Base-by-base conservation (phyloP, 352 stramenopile genomes). In the Pythium periplocum region DNA sequence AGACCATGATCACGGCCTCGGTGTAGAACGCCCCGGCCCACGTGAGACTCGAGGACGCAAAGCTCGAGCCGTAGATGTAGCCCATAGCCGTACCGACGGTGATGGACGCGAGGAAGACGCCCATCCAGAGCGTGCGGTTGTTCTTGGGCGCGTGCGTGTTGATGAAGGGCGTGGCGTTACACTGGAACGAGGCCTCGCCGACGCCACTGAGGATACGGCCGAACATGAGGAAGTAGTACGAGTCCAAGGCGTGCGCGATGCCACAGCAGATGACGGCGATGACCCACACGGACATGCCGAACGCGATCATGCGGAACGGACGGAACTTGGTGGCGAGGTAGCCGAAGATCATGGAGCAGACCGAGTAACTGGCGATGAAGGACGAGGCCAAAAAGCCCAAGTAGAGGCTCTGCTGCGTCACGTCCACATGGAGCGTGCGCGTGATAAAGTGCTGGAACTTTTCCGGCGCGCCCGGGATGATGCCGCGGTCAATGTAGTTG, bases 401-500 rank as follows among this genome's bases (percentile, higher is more conserved):
- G 69, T 90, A 92, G 47, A 93, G 68, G 41, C 75, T 86, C 61
- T 91, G 69, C 40, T 79, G 65, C 47, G 83, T 63, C 43, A 71
- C 64, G 7, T 71, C 78, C 9, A 87, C 68, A 44, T 83, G 62
- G 8, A 88, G 68, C n/a, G 87, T 90, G 7, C 68, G 50, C 7
- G 75, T 78, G 57, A 98, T 96, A 59, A 98, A 98, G 46, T 75
- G 78, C 56, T 95, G 83, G 62, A 98, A 97, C 59, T 96, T 86
- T 55, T 95, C 73, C 17, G 86, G 85, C 0, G 91, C 87, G 7
- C 95, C 95, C 0, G 95, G 87, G 52, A 98, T 98, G 57, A 98
- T 98, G 33, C 91, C 90, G 36, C 94, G 87, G 73, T 98, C 93
- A 44, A 97, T 64, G 71, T 97, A 98, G 67, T 97, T 98, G 53